Evolutionary conservation across 371 early-diverging fungal species (phyloP).

Genomic region (Apophysomyces ossiformis): DNA sequence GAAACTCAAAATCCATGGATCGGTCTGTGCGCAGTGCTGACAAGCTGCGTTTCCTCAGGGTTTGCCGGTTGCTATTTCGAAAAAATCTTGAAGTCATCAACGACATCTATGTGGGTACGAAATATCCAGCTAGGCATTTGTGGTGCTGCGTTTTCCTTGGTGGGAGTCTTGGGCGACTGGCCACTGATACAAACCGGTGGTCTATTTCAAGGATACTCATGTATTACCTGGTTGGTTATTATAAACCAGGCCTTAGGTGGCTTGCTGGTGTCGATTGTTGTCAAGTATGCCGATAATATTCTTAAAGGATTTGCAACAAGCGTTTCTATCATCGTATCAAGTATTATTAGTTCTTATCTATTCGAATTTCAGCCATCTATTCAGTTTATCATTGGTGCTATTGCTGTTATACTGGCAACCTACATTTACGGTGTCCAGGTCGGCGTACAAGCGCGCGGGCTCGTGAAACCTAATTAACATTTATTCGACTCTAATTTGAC

Average conservation of each 20-base stretch:
- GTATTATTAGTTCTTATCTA: slow-evolving; percentile 71
- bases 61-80: slow-evolving; percentile 79
- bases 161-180: slow-evolving; percentile 74
- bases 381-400: slow-evolving; percentile 72
- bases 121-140: slow-evolving; percentile 79
- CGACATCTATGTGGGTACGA: slow-evolving; percentile 73
- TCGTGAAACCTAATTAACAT: neutral
- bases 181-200: slow-evolving; percentile 63
- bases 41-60: slow-evolving; percentile 70
- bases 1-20: slow-evolving; percentile 54
- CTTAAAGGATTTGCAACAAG: slow-evolving; percentile 89
- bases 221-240: slow-evolving; percentile 77
- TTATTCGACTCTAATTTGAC: too few species aligned
- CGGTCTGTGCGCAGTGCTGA: slow-evolving; percentile 65
- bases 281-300: slow-evolving; percentile 91
- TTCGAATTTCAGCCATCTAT: slow-evolving; percentile 77
- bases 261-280: slow-evolving; percentile 82
- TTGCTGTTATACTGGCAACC: slow-evolving; percentile 65
- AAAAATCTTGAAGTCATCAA: slow-evolving; percentile 65
- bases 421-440: slow-evolving; percentile 56
- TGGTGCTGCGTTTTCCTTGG: slow-evolving; percentile 62
- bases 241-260: slow-evolving; percentile 85
- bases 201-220: slow-evolving; percentile 77
- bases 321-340: slow-evolving; percentile 85
- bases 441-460: neutral